A percentile compares a stretch with the other conserved stretches of the same genome.
Evolutionary conservation across 2,329 filamentous ascomycete species (phyloP).

Genomic region (Xylaria sp.): DNA sequence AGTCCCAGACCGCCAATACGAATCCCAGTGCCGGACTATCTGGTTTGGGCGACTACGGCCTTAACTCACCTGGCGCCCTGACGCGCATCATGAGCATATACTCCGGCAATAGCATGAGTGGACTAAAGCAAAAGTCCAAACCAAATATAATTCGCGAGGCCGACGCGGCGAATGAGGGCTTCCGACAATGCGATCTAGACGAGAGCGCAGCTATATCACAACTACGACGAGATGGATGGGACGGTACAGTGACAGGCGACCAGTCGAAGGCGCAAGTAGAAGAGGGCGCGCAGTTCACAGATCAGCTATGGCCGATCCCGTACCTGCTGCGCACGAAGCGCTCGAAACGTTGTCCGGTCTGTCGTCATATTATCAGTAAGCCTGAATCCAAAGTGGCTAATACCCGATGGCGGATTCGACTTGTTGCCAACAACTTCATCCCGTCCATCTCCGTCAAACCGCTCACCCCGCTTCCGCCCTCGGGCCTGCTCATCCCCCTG

Average conservation of each 20-base stretch:
- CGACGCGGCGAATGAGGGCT: constrained; percentile 62
- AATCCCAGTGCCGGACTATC: constrained; percentile 48
- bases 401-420: constrained; percentile 85
- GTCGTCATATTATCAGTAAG: constrained; percentile 91
- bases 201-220: constrained; percentile 57
- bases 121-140: constrained; percentile 62
- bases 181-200: constrained; percentile 57
- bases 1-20: constrained; percentile 62
- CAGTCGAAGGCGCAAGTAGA: constrained; percentile 46
- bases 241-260: constrained; percentile 49
- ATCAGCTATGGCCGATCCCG: constrained; percentile 74
- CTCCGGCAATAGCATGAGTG: constrained; percentile 57
- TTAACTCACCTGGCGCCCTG: constrained; percentile 73
- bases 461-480: constrained; percentile 34
- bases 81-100: constrained; percentile 91
- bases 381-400: constrained; percentile 86
- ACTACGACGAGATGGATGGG: constrained; percentile 57
- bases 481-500: constrained; percentile 49
- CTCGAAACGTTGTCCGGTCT: constrained; percentile 86
- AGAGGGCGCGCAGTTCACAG: constrained; percentile 57
- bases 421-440: constrained; percentile 84
- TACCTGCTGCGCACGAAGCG: constrained; percentile 85
- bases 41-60: constrained; percentile 47
- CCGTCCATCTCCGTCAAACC: constrained; percentile 72
- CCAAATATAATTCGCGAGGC: constrained; percentile 77